Conservation (phyloP, 1,284 basidiomycete genomes). For the Meripilus lineatus region DNA sequence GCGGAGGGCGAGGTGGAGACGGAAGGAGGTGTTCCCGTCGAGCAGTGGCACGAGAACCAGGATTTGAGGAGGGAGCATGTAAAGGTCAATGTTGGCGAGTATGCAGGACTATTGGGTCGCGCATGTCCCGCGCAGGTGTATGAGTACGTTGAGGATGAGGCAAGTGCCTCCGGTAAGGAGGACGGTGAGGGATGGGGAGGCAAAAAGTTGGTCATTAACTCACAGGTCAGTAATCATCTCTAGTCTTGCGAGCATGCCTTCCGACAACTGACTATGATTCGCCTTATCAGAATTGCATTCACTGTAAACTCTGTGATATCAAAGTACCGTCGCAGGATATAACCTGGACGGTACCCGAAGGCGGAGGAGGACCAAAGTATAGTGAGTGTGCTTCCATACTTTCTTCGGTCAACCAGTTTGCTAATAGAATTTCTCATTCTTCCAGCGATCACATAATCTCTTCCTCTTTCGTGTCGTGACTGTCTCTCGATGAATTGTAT, state of each 20-base stretch:
- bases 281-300: slow-evolving; percentile 69
- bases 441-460: not conserved
- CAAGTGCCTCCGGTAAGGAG: slow-evolving; percentile 14
- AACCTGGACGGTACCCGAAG: slow-evolving; percentile 91
- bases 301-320: slow-evolving; percentile 93
- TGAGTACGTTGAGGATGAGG: slow-evolving; percentile 86
- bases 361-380: slow-evolving; percentile 91
- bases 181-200: slow-evolving; percentile 63
- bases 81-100: slow-evolving; percentile 72
- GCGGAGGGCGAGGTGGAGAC: slow-evolving; percentile 13
- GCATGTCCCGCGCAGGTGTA: slow-evolving; percentile 97
- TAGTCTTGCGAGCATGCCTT: not conserved
- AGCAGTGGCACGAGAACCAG: slow-evolving; percentile 35
- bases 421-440: not conserved
- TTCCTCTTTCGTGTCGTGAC: too few relatives aligned
- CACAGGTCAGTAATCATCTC: slow-evolving; percentile 59
- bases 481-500: too few relatives aligned
- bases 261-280: slow-evolving; percentile 1
- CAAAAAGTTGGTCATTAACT: slow-evolving; percentile 94
- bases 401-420: too few relatives aligned
- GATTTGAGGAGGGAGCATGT: slow-evolving; percentile 60
- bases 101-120: slow-evolving; percentile 81
- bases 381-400: slow-evolving; percentile 45
- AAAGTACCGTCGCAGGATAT: slow-evolving; percentile 94
- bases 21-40: slow-evolving; percentile 10